Base-by-base conservation (phyloP, 2,329 filamentous ascomycete genomes). In the Cordyceps militaris region DNA sequence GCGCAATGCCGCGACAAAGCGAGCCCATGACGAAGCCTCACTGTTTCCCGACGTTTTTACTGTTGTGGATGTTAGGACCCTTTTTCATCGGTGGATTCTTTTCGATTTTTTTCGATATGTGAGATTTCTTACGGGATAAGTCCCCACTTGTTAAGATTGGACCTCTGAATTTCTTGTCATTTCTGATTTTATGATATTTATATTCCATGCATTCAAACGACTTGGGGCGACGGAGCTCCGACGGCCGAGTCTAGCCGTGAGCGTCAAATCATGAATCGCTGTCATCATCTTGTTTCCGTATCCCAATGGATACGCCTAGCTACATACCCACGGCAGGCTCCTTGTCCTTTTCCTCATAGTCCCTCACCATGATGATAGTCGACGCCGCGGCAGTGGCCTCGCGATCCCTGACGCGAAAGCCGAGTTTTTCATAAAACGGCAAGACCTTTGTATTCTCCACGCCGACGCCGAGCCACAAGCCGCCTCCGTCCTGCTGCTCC, bases 361-460 rank as follows among this genome's bases (percentile, higher is more conserved):
- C 74, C 62, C 65, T 70, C 57, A 75, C 72, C 75, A 78, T 77
- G 69, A 66, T 72, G 38, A 73, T 70, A 44, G 68, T 68, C 24
- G 68, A 72, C 44, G 67, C 69, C 60, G 63, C n/a, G n/a, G n/a
- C n/a, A n/a, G n/a, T 66, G 49, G 70, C 68, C 4, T 69, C 71
- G 2, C 70, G 69, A 5, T 68, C 66, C 60, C 70, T 65, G 9
- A 76, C 64, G 58, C 68, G 66, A 59, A 80, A 79, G 36, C 76
- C 78, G 59, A 75, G 61, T 66, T 66, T 73, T 65, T 79, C 72
- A 62, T 80, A 80, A 62, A 79, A 79, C 46, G 65, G 62, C 44
- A 80, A 72, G 14, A 79, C 78, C 67, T 74, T 73, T 6, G 61
- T 67, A 63, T 80, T 80, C 65, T 79, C 77, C 26, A 66, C 71